phyloP scores from a whole-genome alignment of 495 filamentous ascomycete species.

The Penicillium samsonianum region DNA sequence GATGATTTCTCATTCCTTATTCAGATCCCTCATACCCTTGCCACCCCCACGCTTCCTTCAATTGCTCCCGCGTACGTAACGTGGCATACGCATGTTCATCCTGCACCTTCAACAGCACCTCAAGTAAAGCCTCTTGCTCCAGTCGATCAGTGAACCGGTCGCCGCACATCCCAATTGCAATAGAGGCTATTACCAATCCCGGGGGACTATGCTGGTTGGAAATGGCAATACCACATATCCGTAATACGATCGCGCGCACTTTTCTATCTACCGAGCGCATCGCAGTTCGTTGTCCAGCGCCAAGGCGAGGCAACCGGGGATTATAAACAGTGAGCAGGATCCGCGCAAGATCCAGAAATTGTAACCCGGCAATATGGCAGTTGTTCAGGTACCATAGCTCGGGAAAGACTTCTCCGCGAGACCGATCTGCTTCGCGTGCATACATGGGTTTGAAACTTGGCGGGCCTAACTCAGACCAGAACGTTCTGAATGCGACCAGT shows the following conservation, averaged over 20 bases:
- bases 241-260: conserved; percentile 29
- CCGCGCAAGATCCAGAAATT: conserved; percentile 39
- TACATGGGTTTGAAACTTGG: conserved; percentile 31
- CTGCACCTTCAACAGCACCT: conserved; percentile 5
- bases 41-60: conserved; percentile 5
- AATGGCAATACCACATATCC: conserved; percentile 33
- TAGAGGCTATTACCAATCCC: conserved; percentile 27
- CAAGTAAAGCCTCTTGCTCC: conserved; percentile 32
- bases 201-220: conserved; percentile 33
- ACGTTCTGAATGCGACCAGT: conserved; percentile 21
- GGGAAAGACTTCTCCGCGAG: conserved; percentile 34
- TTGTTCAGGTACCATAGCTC: conserved; percentile 42
- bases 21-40: neutral
- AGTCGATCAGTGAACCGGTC: conserved; percentile 28
- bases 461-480: conserved; percentile 21
- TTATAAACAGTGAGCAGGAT: conserved; percentile 46
- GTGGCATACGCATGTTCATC: conserved; percentile 7
- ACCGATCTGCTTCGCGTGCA: conserved; percentile 21
- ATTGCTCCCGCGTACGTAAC: neutral
- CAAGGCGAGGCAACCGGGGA: conserved; percentile 38
- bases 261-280: conserved; percentile 21
- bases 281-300: conserved; percentile 24
- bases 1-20: conserved; percentile 2
- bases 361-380: conserved; percentile 38
- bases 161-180: conserved; percentile 36